Conservation (phyloP, 495 filamentous ascomycete genomes). For the Penicillium diatomitis region DNA sequence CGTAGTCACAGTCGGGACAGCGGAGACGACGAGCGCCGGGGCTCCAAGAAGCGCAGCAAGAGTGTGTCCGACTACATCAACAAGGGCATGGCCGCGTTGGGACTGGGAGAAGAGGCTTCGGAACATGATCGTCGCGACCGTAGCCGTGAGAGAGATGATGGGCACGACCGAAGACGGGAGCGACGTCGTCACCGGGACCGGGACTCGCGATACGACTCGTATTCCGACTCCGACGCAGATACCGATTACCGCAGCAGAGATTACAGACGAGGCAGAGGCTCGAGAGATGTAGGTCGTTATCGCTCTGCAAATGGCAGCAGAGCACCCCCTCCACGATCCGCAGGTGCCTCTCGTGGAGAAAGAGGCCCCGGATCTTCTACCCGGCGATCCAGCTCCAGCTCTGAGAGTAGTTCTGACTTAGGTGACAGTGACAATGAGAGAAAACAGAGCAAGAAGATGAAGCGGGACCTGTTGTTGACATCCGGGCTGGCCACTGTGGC, state of each 20-base stretch:
- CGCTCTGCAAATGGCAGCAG: constrained; percentile 14
- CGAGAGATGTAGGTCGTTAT: constrained; percentile 44
- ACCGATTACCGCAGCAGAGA: constrained; percentile 43
- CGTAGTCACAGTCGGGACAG: constrained; percentile 4
- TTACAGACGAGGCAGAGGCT: constrained; percentile 34
- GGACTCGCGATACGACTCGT: constrained; percentile 13
- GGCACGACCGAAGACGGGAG: constrained; percentile 7
- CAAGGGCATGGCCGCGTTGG: constrained; percentile 46
- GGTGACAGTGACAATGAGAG: constrained; percentile 73
- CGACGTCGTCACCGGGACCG: constrained; percentile 18
- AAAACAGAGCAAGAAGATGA: constrained; percentile 64
- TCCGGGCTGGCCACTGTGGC: constrained; percentile 78
- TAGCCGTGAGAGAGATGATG: constrained; percentile 19
- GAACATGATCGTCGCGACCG: constrained; percentile 19
- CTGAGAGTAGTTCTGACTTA: constrained; percentile 50
- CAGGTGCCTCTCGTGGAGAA: constrained; percentile 11
- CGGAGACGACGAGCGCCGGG: constrained; percentile 30
- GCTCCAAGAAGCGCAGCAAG: constrained; percentile 41
- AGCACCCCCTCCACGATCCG: constrained; percentile 8
- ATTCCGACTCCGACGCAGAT: constrained; percentile 43
- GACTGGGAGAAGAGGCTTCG: constrained; percentile 33
- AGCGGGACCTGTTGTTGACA: constrained; percentile 75
- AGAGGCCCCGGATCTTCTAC: neutral
- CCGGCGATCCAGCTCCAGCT: constrained; percentile 2
- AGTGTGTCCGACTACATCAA: constrained; percentile 49